Evolutionary conservation across 257 asterid species (phyloP).

Genomic region (Nicotiana otophora): DNA sequence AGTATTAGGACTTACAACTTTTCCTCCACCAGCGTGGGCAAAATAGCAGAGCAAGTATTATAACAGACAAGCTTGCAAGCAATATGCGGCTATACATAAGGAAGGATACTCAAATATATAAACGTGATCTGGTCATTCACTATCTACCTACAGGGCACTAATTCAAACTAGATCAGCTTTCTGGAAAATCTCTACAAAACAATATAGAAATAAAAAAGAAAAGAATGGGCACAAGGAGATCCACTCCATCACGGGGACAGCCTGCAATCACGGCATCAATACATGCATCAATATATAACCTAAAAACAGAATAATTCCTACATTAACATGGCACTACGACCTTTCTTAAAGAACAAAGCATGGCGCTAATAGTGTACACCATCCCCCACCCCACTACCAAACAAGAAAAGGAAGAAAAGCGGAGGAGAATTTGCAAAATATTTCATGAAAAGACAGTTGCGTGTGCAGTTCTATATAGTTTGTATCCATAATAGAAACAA

Average conservation of each 20-base stretch:
- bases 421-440: not conserved
- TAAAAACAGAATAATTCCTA: not conserved
- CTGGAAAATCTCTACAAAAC: slow-evolving; percentile 32
- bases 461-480: not conserved
- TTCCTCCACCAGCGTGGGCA: not conserved
- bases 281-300: slow-evolving; percentile 14
- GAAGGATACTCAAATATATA: slow-evolving; percentile 1
- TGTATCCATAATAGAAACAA: not conserved
- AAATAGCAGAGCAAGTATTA: not conserved
- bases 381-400: not conserved
- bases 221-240: slow-evolving; percentile 50
- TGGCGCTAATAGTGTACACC: not conserved
- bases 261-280: slow-evolving; percentile 36
- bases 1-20: not conserved
- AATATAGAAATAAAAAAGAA: slow-evolving; percentile 41
- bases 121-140: not conserved
- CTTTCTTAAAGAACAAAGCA: not conserved
- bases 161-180: slow-evolving; percentile 26
- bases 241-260: slow-evolving; percentile 27
- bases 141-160: slow-evolving; percentile 13
- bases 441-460: not conserved
- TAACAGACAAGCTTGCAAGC: not conserved
- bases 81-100: not conserved
- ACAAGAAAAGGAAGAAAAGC: not conserved
- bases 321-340: not conserved